Evolutionary conservation across 2,329 filamentous ascomycete species (phyloP), one percentile per base, ranked within the genome.

Genomic region (Aspergillus floridensis): DNA sequence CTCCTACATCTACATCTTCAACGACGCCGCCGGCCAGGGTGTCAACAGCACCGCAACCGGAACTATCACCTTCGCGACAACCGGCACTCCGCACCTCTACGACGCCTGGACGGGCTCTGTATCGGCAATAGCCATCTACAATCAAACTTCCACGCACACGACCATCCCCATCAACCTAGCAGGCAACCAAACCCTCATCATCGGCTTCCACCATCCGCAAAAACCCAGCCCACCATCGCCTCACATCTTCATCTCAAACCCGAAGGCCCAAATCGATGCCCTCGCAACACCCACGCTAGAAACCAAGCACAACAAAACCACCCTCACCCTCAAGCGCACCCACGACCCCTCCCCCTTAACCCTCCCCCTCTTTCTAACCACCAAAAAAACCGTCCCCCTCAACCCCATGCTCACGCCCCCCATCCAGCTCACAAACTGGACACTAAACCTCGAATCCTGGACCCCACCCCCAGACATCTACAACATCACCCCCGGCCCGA

Each of bases 91-190:
- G 2, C 79, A 74, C 60, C 7, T 68, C 32, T 73, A 74, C 41
- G 70, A 82, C 62, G 74, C 77, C 8, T 81, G 79, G 76, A 78
- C 77, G 0, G 79, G 79, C 4, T 63, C 66, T 6, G 56, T 69
- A n/a, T 67, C 56, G 3, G 70, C 73, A 0, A 60, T 80, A 16
- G 32, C 69, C 0, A 61, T 66, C 14, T 79, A 78, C 59, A 63
- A 67, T 12, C 57, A 65, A n/a, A 65, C 56, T 2, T 55, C 66
- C 2, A 64, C 58, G 2, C 61, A 53, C 0, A 76, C 71, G 1
- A 73, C 63, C 0, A 72, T 80, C 16, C 68, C 71, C 2, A 56
- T 81, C 10, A 55, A 52, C 2, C 67, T 81, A 2, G 72, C 70
- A 16, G 72, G 68, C 0, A 77, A 79, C 57, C 74, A 82, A 65